Conservation (phyloP, 257 asterid genomes). For the Gardenia jasminoides region DNA sequence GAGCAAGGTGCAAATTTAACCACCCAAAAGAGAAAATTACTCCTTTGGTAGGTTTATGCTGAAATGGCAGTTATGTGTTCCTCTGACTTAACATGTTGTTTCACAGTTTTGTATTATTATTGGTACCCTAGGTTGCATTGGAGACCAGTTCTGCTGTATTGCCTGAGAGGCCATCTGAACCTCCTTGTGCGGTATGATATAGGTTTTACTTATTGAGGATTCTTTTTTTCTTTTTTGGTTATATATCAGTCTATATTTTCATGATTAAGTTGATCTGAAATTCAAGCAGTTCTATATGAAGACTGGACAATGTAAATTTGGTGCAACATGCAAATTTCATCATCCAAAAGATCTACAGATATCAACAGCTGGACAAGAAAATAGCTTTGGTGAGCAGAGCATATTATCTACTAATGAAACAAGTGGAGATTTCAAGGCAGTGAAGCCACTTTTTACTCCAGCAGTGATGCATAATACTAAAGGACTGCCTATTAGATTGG, state of each 20-base stretch:
- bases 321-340: conserved; percentile 85
- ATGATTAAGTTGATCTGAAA: conserved; percentile 14
- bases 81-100: conserved; percentile 8
- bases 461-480: conserved; percentile 75
- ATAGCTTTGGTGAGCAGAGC: conserved; percentile 33
- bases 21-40: conserved; percentile 68
- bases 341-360: conserved; percentile 82
- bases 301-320: conserved; percentile 93
- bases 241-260: background rate
- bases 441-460: conserved; percentile 48
- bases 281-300: conserved; percentile 87
- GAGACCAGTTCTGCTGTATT: conserved; percentile 47
- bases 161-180: conserved; percentile 97
- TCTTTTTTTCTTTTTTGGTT: conserved; percentile 7
- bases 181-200: conserved; percentile 79
- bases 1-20: conserved; percentile 84
- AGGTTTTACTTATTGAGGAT: conserved; percentile 21
- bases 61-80: conserved; percentile 6
- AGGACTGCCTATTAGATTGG: conserved; percentile 95
- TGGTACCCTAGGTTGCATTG: conserved; percentile 54
- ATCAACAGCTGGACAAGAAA: conserved; percentile 47
- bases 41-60: conserved; percentile 48
- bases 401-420: conserved; percentile 23
- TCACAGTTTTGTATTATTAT: conserved; percentile 5
- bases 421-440: conserved; percentile 45